Evolutionary conservation across 306 rosid genomes (phyloP), one percentile per base, ranked within the genome.

Genomic region (Mimosa pudica): DNA sequence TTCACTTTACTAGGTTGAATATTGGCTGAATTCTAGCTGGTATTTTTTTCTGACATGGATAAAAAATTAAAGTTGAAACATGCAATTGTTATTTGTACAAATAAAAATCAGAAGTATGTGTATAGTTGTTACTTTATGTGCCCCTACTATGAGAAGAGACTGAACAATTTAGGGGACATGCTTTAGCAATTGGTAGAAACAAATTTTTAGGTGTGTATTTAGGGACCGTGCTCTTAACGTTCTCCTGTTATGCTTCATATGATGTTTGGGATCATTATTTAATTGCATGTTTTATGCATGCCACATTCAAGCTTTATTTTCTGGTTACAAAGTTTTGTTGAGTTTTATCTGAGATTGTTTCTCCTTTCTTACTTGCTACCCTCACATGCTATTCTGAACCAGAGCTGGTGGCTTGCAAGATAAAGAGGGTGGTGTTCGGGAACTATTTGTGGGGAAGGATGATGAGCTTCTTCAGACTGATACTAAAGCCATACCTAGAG

Each of bases 401-500:
- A 95, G 99, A 89, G 94, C 99, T 13, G 99, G 99, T 77, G 98
- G 98, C 81, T 82, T 95, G 90, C 87, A 87, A 75, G 99, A 95
- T 57, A 95, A 89, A 84, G 96, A 90, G 6, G 97, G 99, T 8
- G 98, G 98, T 46, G 10, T 83, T 45, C 87, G 98, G 63, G 99
- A 95, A 78, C 87, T 95, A 42, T 77, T 95, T 11, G 70, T 90
- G 1, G 97, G 99, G 70, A 95, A 93, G 88, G 94, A 95, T 72
- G 99, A 95, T 10, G 97, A 91, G 83, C 97, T 95, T 83, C 96
- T 95, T n/a, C 82, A 87, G 82, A 89, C 94, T 0, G 97, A 91
- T 42, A 93, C 93, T n/a, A 89, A 88, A 89, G 85, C 93, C 83
- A 87, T 95, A 65, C 78, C 98, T 14, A 81, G 99, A 80, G 86